Base-by-base conservation (phyloP, 345 rosid species). In the Pistacia integerrima region DNA sequence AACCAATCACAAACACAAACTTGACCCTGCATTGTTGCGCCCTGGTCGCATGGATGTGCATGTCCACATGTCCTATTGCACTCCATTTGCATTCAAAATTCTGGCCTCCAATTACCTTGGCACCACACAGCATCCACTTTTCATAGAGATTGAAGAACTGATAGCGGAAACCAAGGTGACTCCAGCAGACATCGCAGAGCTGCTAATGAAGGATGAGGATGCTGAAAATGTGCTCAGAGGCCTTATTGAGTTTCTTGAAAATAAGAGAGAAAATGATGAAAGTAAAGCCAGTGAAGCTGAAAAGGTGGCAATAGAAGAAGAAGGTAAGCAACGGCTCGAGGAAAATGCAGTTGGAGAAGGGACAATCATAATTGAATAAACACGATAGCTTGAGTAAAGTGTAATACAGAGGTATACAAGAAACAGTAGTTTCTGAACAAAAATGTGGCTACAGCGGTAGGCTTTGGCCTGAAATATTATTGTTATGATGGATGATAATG, bases 141-240 rank as follows among this genome's bases (percentile, higher is more conserved):
- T 78, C 55, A 0, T 17, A 9, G 61, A 68, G 64, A 73, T 81
- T 1, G 75, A 81, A 64, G 73, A 78, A 49, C 9, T 78, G 74
- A 63, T 80, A 16, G 62, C 38, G 72, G 61, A 14, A 64, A 14
- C 70, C 0, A 78, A 75, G 58, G 80, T 78, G 22, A 80, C 84
- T 20, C 86, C 78, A 5, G 78, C 78, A 14, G 78, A 84, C 38
- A 69, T 84, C 9, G 76, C 36, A 4, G 82, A 84, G 78, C 76
- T 64, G 25, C 73, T 80, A 35, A 72, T 83, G 86, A 78, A 41
- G 59, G 38, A 51, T 25, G 82, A 80, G 36, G 74, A 5, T 14
- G 61, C 78, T 2, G 77, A 81, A 44, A 22, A 30, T 55, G 75
- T 74, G 18, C 54, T 81, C 5, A 33, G 33, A 33, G 77, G 81